Evolutionary conservation across 257 asterid species (phyloP).

Genomic region (Salvia splendens): DNA sequence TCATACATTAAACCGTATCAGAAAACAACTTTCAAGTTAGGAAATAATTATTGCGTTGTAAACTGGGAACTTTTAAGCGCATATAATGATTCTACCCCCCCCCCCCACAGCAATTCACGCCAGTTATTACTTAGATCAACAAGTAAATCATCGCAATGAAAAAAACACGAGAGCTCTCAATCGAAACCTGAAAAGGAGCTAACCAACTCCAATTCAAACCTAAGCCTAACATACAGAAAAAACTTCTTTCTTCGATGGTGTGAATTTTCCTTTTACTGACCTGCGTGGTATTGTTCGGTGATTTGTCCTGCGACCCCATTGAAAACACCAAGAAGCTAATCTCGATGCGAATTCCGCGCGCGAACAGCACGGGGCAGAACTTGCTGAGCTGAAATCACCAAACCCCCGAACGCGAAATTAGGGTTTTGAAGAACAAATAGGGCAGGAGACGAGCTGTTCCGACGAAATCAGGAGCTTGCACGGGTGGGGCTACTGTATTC

Average conservation of each 20-base stretch:
- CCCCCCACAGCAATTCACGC: background rate
- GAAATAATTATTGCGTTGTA: background rate
- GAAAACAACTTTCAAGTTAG: conserved; percentile 7
- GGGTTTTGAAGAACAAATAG: conserved; percentile 54
- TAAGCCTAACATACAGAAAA: background rate
- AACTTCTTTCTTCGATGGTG: background rate
- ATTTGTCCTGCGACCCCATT: conserved; percentile 61
- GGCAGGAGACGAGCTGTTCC: conserved; percentile 15
- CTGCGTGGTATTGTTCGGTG: conserved; percentile 55
- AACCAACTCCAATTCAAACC: conserved; percentile 5
- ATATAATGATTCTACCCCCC: background rate
- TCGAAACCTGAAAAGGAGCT: background rate
- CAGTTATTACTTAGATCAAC: conserved; percentile 1
- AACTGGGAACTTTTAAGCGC: background rate
- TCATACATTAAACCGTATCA: background rate
- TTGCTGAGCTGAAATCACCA: conserved; percentile 29
- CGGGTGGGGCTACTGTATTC: conserved; percentile 33
- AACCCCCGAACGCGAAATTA: conserved; percentile 40
- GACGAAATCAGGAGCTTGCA: conserved; percentile 17
- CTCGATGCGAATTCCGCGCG: conserved; percentile 34
- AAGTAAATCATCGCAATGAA: background rate
- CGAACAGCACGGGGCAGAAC: conserved; percentile 31
- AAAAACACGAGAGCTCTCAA: background rate
- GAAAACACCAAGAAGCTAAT: conserved; percentile 28
- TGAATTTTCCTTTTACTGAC: conserved; percentile 34